Percentiles rank a stretch among this genome's conserved stretches.
phyloP scores from a whole-genome alignment of 345 rosid species.

The Euphorbia peplus region DNA sequence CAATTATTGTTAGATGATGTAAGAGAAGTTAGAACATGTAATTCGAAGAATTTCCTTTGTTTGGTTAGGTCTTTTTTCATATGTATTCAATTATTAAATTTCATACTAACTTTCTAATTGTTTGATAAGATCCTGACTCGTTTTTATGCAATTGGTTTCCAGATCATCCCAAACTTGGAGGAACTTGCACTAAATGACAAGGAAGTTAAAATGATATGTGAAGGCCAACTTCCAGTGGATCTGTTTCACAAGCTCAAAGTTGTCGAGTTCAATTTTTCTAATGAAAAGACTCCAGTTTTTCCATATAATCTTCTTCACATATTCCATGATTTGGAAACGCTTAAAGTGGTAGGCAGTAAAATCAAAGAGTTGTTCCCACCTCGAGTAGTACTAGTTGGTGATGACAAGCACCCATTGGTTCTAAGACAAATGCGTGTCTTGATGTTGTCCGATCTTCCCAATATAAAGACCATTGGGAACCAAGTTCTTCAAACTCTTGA shows the following conservation, averaged over 20 bases:
- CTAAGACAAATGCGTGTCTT: not conserved
- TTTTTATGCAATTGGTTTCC: not conserved
- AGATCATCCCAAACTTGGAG: constrained; percentile 25
- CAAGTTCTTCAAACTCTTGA: constrained; percentile 14
- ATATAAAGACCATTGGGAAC: constrained; percentile 6
- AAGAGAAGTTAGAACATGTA: too few species aligned
- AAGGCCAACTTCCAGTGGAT: not conserved
- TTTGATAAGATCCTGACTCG: not conserved
- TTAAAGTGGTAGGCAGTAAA: not conserved
- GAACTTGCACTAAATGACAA: not conserved
- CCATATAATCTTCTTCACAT: not conserved
- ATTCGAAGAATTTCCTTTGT: too few species aligned
- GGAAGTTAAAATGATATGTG: not conserved
- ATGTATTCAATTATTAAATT: too few species aligned
- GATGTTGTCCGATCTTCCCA: rapidly evolving
- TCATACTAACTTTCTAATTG: not conserved
- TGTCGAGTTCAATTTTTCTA: not conserved
- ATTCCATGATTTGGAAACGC: constrained; percentile 15
- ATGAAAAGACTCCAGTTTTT: not conserved
- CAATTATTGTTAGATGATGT: too few species aligned
- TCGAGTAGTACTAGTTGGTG: not conserved
- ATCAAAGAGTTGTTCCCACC: constrained; percentile 12
- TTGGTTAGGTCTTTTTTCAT: too few species aligned
- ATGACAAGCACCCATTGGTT: not conserved
- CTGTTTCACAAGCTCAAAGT: constrained; percentile 1